Evolutionary conservation across 176 grass and related monocot genomes (phyloP), one percentile per base, ranked within the genome.

Genomic region (Cymbopogon citratus): DNA sequence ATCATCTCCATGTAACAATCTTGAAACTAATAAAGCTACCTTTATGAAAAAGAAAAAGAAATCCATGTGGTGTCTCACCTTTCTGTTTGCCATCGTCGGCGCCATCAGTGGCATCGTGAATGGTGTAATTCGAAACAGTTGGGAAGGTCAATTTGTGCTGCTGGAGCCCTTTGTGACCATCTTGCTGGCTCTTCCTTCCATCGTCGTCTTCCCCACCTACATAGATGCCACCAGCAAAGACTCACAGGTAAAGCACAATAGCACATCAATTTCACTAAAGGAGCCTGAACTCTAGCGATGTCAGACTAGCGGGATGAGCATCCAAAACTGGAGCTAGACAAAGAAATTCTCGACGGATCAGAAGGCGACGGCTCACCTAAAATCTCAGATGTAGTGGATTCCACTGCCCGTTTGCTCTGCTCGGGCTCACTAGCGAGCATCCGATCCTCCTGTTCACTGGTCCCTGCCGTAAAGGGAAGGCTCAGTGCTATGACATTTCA

Each of bases 51-150:
- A 52, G 5, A 49, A 54, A 19, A 21, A 56, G 18, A 67, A 80
- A 28, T 26, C 8, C 7, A 3, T 49, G 14, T 36, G 7, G 16
- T 66, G 4, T 45, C 23, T 34, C 82, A 89, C 92, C 89, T 86
- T 89, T 71, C 79, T 84, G 79, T 21, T 81, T 88, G 14, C 39
- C 79, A 66, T 73, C 76, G 23, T 83, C 82, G 3, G 35, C 27
- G 38, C 85, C 87, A n/a, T 87, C 83, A 7, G 60, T 13, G n/a
- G 84, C 57, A 21, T 97, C 94, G 74, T 69, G 86, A 65, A 97
- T 90, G 19, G 94, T 97, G 23, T 97, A 94, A 66, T 94, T 97
- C 4, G 94, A 93, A 52, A 97, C 87, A 45, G 94, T 97, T 44
- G 89, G 94, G 18, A 97, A 82, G 35, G 89, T 91, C 24, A 97